phyloP scores from a whole-genome alignment of 345 rosid genomes.

The Eucalyptus dawsonii region DNA sequence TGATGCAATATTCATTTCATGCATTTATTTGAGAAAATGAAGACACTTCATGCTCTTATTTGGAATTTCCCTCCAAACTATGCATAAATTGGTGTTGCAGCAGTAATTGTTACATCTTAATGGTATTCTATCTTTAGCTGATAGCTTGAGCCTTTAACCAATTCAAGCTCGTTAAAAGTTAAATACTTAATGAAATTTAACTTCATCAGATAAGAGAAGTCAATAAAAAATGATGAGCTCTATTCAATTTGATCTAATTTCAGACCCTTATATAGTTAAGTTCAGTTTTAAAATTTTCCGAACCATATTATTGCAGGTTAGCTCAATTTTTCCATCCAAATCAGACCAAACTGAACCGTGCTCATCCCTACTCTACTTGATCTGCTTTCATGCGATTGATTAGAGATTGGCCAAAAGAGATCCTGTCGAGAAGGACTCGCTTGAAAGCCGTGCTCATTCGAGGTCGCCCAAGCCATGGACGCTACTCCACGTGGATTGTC shows the following conservation, averaged over 20 bases:
- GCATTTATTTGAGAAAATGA: no score
- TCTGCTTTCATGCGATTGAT: background rate
- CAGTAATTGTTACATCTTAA: rapidly evolving
- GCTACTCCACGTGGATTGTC: background rate
- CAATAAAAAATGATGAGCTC: background rate
- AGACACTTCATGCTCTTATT: no score
- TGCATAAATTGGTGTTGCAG: background rate
- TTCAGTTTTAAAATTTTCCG: background rate
- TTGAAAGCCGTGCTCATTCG: background rate
- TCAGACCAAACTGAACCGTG: background rate
- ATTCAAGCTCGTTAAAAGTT: background rate
- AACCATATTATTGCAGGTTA: background rate
- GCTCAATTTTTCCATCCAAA: background rate
- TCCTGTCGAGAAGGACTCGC: background rate
- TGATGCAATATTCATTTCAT: no score
- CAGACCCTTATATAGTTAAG: background rate
- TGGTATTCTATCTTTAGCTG: background rate
- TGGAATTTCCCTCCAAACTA: no score
- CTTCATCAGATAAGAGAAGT: background rate
- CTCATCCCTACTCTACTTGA: background rate
- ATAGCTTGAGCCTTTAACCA: background rate
- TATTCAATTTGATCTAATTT: background rate
- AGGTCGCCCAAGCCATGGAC: background rate
- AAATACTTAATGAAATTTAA: background rate
- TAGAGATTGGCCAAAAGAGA: background rate